phyloP scores from a whole-genome alignment of 805 yeast genomes.

The Metschnikowia matae region DNA sequence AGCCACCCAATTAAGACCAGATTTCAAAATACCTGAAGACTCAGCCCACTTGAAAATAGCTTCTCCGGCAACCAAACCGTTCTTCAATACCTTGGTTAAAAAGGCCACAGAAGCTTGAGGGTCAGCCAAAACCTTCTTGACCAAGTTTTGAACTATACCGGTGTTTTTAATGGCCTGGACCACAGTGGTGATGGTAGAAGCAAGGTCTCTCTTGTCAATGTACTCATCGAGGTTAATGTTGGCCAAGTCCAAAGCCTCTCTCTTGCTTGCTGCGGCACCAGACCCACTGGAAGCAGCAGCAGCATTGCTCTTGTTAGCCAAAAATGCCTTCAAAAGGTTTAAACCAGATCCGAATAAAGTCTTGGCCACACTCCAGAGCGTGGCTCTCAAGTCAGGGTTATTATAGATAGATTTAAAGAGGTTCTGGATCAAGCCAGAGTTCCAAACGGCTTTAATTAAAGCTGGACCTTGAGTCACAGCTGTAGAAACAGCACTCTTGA shows the following conservation, averaged over 20 bases:
- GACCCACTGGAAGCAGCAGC: conserved; percentile 17
- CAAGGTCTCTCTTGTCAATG: conserved; percentile 36
- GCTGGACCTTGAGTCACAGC: conserved; percentile 39
- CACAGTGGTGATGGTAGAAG: conserved; percentile 25
- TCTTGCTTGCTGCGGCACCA: conserved; percentile 16
- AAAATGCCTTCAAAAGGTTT: conserved; percentile 23
- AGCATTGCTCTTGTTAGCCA: conserved; percentile 12
- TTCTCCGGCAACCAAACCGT: conserved; percentile 31
- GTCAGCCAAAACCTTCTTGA: conserved; percentile 35
- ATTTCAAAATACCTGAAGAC: conserved; percentile 30
- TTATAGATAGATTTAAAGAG: conserved; percentile 29
- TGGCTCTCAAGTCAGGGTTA: conserved; percentile 30
- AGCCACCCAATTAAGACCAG: conserved; percentile 23
- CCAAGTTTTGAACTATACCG: conserved; percentile 29
- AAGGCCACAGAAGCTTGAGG: conserved; percentile 32
- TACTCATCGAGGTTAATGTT: conserved; percentile 21
- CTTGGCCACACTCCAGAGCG: conserved; percentile 32
- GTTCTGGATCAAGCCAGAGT: conserved; percentile 36
- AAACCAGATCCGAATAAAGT: conserved; percentile 31
- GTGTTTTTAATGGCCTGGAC: conserved; percentile 30
- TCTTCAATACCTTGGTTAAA: conserved; percentile 30
- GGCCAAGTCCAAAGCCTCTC: conserved; percentile 12
- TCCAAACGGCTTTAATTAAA: conserved; percentile 37
- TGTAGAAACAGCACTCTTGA: conserved; percentile 29
- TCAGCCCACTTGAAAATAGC: conserved; percentile 38